These are phyloP conservation scores for Chlorella sp. DNA, from an alignment of 139 green algal genomes.

Conservation along the genomic window DNA sequence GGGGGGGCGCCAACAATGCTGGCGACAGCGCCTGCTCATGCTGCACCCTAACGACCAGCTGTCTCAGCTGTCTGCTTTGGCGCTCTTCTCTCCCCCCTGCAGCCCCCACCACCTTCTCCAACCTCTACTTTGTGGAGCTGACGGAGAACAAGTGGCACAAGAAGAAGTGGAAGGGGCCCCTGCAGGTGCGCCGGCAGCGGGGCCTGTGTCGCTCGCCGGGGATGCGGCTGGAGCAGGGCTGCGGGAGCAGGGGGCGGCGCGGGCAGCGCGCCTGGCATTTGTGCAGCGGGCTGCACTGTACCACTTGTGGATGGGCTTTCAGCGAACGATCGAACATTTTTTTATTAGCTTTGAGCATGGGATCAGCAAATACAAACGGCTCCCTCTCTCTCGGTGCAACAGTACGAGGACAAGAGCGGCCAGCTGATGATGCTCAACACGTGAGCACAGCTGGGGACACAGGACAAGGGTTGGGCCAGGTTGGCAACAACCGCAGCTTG, in stretches of 20 bases:
- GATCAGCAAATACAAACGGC: too few species aligned
- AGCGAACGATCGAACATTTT: too few species aligned
- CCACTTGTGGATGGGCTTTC: neutral
- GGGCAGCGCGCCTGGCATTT: neutral
- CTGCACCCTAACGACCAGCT: too few species aligned
- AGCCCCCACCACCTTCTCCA: slow-evolving; percentile 86
- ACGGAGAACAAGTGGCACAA: slow-evolving; percentile 82
- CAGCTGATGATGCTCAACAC: slow-evolving; percentile 92
- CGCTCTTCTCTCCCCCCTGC: neutral
- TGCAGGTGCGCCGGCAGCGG: slow-evolving; percentile 47
- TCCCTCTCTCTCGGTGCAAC: slow-evolving; percentile 7
- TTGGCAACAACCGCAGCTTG: too few species aligned
- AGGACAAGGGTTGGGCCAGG: too few species aligned
- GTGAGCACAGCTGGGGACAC: neutral
- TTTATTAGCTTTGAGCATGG: too few species aligned
- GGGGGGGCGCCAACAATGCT: too few species aligned
- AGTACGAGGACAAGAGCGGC: slow-evolving; percentile 82
- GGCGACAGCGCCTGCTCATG: too few species aligned
- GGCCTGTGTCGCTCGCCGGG: neutral
- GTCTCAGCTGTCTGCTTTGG: too few species aligned
- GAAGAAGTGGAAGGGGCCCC: slow-evolving; percentile 82
- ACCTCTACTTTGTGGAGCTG: slow-evolving; percentile 86
- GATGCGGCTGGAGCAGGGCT: too few species aligned
- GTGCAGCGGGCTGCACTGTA: neutral
- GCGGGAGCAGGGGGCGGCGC: too few species aligned